These are phyloP conservation scores for Ciborinia camelliae DNA, from an alignment of 2,329 filamentous ascomycete genomes.

Conservation along the genomic window DNA sequence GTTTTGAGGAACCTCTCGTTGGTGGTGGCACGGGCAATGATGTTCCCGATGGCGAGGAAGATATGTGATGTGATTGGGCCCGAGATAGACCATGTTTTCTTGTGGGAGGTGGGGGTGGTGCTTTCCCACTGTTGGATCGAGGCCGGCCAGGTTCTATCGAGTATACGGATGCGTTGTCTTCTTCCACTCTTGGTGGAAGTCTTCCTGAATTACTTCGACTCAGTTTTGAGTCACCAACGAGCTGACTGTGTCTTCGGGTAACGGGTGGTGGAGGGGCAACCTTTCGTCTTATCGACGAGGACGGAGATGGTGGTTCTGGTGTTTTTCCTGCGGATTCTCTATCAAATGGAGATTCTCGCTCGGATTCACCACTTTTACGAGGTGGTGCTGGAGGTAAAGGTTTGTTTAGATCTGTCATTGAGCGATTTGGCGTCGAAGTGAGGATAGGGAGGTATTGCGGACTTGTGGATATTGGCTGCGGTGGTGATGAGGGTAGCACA, in stretches of 20 bases:
- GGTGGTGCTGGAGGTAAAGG: conserved; percentile 56
- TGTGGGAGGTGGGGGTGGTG: conserved; percentile 38
- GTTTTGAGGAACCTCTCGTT: conserved; percentile 29
- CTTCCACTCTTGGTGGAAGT: conserved; percentile 34
- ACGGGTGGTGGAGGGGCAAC: conserved; percentile 43
- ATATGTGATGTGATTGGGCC: conserved; percentile 25
- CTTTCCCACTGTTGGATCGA: conserved; percentile 26
- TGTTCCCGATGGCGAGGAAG: conserved; percentile 30
- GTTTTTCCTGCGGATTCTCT: conserved; percentile 51
- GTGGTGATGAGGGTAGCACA: conserved; percentile 34
- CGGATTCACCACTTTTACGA: conserved; percentile 44
- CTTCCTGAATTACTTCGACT: conserved; percentile 28
- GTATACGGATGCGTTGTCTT: conserved; percentile 27
- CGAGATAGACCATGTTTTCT: conserved; percentile 32
- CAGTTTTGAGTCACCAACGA: conserved; percentile 32
- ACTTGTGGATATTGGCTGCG: conserved; percentile 24
- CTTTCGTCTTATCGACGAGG: conserved; percentile 36
- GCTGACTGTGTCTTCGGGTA: conserved; percentile 37
- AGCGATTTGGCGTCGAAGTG: conserved; percentile 31
- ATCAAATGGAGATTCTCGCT: conserved; percentile 50
- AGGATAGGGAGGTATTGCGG: conserved; percentile 27
- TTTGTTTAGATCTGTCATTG: conserved; percentile 55
- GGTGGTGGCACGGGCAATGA: conserved; percentile 45
- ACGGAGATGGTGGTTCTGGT: conserved; percentile 44
- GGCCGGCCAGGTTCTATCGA: conserved; percentile 23